Evolutionary conservation across 2,329 filamentous ascomycete species (phyloP), one percentile per base, ranked within the genome.

Genomic region (Aspergillus sojae): DNA sequence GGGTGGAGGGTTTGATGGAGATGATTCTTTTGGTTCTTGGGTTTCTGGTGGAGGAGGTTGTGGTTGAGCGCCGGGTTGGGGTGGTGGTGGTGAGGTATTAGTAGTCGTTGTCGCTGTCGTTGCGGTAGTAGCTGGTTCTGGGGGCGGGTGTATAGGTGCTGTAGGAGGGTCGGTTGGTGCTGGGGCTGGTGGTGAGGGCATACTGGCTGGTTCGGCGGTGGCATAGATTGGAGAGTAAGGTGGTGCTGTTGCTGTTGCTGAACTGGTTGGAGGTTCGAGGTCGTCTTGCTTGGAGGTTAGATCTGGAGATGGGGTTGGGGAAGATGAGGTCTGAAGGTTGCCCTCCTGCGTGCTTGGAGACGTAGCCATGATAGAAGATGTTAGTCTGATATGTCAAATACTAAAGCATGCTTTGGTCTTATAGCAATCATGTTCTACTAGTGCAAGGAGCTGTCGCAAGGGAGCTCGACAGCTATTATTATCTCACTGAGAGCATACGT

Each of bases 31-130:
- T 46, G 63, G 11, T 10, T 50, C 41, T 54, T 65, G 39, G 7
- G 61, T 11, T 10, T 54, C 43, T 41, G 64, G 34, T 34, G 61
- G 60, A 0, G 62, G 56, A 10, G 63, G 55, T 5, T 30, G 52
- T 32, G 72, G 70, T 10, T 61, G 66, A 32, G 71, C 73, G 23
- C 78, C 79, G 34, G 80, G 74, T 66, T 78, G 78, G 9, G 80
- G 79, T 6, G 78, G 74, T 52, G 79, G 79, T 26, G 80, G 78
- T 3, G 77, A 71, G 12, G 69, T 65, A n/a, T 69, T 65, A 30
- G 69, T 65, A 21, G 70, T 62, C 30, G 70, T 64, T 16, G 71
- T 63, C 7, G 71, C 57, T 57, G 72, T 67, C n/a, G 71, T 71
- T 39, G 68, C 67, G 52, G 67, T 65, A 9, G 68, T 68, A 1